These are phyloP conservation scores for Ophiosphaerella narmari DNA, from an alignment of 2,329 filamentous ascomycete species.

Conservation along the genomic window DNA sequence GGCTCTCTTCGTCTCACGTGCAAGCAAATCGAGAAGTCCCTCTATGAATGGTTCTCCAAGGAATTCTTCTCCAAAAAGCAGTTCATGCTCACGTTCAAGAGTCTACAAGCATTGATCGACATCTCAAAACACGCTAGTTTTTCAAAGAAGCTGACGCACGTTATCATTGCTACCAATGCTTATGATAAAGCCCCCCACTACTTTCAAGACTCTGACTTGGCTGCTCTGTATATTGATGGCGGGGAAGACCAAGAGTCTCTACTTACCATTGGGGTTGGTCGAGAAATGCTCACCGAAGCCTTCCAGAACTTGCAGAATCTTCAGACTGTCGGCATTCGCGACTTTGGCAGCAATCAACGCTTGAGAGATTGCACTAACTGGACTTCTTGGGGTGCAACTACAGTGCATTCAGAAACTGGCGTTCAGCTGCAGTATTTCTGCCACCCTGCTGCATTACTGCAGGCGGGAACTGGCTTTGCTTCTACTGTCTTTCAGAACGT, in stretches of 20 bases:
- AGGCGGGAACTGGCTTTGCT: not conserved
- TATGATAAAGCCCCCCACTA: conserved; percentile 21
- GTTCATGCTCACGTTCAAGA: conserved; percentile 65
- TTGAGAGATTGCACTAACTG: conserved; percentile 57
- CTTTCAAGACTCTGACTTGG: conserved; percentile 17
- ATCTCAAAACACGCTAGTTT: conserved; percentile 48
- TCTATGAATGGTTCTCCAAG: conserved; percentile 61
- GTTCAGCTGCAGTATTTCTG: conserved; percentile 14
- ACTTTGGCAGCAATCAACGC: conserved; percentile 59
- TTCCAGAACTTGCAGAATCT: conserved; percentile 61
- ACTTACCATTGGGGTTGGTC: conserved; percentile 52
- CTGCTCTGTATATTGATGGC: conserved; percentile 22
- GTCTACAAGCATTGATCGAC: conserved; percentile 57
- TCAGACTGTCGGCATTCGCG: conserved; percentile 62
- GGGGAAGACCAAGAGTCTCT: conserved; percentile 32
- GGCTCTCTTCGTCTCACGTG: conserved; percentile 60
- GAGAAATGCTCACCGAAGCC: conserved; percentile 61
- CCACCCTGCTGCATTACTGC: not conserved
- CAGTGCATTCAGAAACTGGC: conserved; percentile 46
- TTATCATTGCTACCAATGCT: conserved; percentile 57
- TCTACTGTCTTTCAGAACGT: conserved; percentile 20
- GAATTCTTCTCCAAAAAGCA: conserved; percentile 71
- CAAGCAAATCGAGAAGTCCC: conserved; percentile 57
- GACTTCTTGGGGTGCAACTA: conserved; percentile 60
- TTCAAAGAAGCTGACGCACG: conserved; percentile 49